Conservation (phyloP, 2,329 filamentous ascomycete species). For the Claviceps citrina region DNA sequence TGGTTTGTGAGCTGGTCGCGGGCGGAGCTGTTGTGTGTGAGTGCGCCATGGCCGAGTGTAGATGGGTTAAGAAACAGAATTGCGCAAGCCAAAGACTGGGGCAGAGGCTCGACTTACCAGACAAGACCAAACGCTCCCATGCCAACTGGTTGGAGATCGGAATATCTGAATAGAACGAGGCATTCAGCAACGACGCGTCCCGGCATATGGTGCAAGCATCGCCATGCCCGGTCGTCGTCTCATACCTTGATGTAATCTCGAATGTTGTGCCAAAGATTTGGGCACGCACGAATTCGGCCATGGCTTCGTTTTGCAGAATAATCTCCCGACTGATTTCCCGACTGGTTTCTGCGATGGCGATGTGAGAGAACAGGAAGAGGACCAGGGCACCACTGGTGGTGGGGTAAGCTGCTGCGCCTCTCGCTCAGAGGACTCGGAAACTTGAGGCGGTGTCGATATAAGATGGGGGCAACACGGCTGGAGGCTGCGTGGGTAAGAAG, state of each 20-base stretch:
- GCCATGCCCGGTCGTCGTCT: background rate
- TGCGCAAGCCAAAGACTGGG: no score
- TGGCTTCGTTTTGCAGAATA: conserved; percentile 31
- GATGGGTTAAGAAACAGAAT: no score
- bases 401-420: no score
- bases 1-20: conserved; percentile 95
- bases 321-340: no score
- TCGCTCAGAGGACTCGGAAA: background rate
- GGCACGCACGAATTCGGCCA: conserved; percentile 98
- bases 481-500: background rate
- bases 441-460: background rate
- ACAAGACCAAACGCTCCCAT: conserved; percentile 98
- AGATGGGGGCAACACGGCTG: no score
- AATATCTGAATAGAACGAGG: conserved; percentile 49
- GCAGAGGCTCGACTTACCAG: no score
- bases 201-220: no score
- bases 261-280: conserved; percentile 99
- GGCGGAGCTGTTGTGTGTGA: conserved; percentile 66
- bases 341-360: no score
- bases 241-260: conserved; percentile 94
- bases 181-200: background rate
- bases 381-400: no score
- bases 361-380: no score
- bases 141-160: conserved; percentile 92
- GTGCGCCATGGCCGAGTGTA: no score